Base-by-base conservation (phyloP, 225 moss, liverwort and hornwort species). In the Thuidium tamariscinum region DNA sequence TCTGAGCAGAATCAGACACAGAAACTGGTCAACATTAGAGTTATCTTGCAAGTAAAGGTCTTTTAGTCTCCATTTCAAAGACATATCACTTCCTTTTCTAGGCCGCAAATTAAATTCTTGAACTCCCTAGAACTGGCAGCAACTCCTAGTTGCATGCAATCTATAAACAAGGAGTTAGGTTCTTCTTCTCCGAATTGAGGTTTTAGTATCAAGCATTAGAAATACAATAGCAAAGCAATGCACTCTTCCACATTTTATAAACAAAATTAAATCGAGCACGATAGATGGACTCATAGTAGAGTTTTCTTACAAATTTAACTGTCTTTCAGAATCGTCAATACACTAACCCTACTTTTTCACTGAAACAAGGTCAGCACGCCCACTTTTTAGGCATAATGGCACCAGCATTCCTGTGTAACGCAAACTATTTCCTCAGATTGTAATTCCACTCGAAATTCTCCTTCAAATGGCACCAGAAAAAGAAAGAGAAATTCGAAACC, bases 1-100 rank as follows among this genome's bases (percentile, higher is more conserved):
- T 84, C 97, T 97, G 91, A 42, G 80, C 73, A 81, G 26, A 71
- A 60, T 73, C 66, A 54, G 26, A 25, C 52, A 84, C 57, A 63
- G 25, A 82, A 57, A 73, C 29, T 34, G 32, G 32, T 80, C 62
- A 51, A 42, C 10, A n/a, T 55, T 27, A 74, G 67, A 66, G 16
- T 42, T 16, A 52, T 30, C 26, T 48, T 29, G 27, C 11, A 83
- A 34, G 18, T n/a, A 75, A 21, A 22, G 29, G 39, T 21, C 9
- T 21, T 15, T 15, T 26, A 30, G 29, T 59, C 80, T 36, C 48
- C 49, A 61, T 36, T 62, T 49, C 44, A 19, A 76, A 64, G 6
- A 76, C 30, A 64, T 54, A 44, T 41, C 51, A 52, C 39, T 57
- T 59, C 60, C 16, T 70, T n/a, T 59, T 9, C 46, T 25, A n/a